Evolutionary conservation across 768 basidiomycete species (phyloP), one percentile per base, ranked within the genome.

Genomic region (Clavaria fumosa): DNA sequence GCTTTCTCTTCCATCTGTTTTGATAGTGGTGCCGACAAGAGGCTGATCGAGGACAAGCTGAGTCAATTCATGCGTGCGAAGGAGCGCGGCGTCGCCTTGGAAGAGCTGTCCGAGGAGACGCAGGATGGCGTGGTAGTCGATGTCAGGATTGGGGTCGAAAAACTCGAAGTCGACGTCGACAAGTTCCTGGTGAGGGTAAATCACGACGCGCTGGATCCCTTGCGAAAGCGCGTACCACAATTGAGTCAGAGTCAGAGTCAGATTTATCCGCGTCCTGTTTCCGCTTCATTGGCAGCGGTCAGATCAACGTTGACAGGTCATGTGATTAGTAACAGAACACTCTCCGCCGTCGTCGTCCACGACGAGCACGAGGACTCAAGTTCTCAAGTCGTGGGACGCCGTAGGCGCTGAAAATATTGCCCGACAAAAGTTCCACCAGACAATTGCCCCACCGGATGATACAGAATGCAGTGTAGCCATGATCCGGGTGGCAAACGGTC

Each of bases 111-210:
- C 51, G 10, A 81, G 54, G 1, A 86, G 66, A 0, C 82, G 70
- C 39, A 84, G 82, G 50, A 93, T 63, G 2, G 90, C 86, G 44
- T 82, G 76, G 53, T 81, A 95, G 60, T 97, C 91, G 48, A 84
- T 58, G 18, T 54, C 67, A 2, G 82, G 73, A 46, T 83, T 78
- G 4, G 85, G 75, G 54, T 85, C 78, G 66, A 85, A 91, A 54
- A 95, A 97, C 46, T 95, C 89, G 50, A 97, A 96, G 50, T 81
- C 78, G 46, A 91, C 79, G 56, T 91, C 71, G 58, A 91, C 67
- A 48, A 79, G 67, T 51, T 64, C 69, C 69, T 74, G 61, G 58
- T 58, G 35, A 32, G 37, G 43, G 37, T 38, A 12, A n/a, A 11
- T n/a, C 30, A 20, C 9, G 18, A 45, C 50, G 46, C 49, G 53